Base-by-base conservation (phyloP, 2,329 filamentous ascomycete species). In the Fusarium haematococcum region DNA sequence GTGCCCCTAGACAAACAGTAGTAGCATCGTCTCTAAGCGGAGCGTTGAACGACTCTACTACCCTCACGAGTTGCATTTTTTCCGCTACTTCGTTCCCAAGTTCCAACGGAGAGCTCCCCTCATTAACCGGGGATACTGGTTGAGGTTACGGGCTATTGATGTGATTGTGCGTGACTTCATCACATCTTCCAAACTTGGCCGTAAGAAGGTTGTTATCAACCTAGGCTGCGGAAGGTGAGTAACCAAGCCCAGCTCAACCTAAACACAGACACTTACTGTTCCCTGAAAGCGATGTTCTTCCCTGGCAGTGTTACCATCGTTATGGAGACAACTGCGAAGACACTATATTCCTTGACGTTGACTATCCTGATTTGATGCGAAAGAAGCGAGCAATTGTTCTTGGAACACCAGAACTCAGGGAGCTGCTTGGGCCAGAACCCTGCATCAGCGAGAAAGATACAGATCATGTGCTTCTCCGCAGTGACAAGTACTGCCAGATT, bases 1-100 rank as follows among this genome's bases (percentile, higher is more conserved):
- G 25, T 16, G 9, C 27, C 37, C 27, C 37, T 68, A 94, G 90
- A 98, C 95, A 67, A 98, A 98, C 81, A 95, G 92, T 80, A 96
- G 94, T 83, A 97, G 94, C 79, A 98, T 98, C 76, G 92, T 95
- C 18, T 98, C 95, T 16, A 98, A 98, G 81, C 88, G 95, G 75
- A 97, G 95, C 78, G 95, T 98, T n/a, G 95, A 98, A 80, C 92
- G 92, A 76, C 86, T 97, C 16, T 98, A 98, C 82, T 92, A 94
- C 79, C 88, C 92, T 18, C 78, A 90, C 70, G 91, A 97, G 78
- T 90, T 93, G 32, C 93, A 97, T 81, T 97, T 94, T 85, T 96
- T 97, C 77, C 92, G 93, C 56, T 92, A 94, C 80, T 98, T 98
- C 82, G 94, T 97, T 37, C 92, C 90, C 75, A 97, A 95, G 81